phyloP scores from a whole-genome alignment of 129 eudicot genomes.

The Arctium lappa region DNA sequence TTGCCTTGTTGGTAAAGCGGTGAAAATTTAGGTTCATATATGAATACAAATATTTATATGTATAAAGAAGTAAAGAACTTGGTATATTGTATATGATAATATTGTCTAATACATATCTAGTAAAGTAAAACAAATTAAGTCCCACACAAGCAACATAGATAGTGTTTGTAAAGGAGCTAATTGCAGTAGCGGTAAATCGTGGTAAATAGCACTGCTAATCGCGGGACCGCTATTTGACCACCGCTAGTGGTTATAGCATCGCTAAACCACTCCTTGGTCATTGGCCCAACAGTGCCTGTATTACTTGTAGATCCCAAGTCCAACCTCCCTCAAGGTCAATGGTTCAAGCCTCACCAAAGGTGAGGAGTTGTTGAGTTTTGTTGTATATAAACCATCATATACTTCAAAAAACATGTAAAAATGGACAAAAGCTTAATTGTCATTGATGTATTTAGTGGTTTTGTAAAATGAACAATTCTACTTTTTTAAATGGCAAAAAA shows the following conservation, averaged over 20 bases:
- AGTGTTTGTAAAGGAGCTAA: neutral
- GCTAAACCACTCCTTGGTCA: neutral
- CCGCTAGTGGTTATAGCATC: neutral
- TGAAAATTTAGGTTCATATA: neutral
- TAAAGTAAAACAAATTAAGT: neutral
- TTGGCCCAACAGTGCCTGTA: neutral
- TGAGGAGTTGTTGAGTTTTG: no score
- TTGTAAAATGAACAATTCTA: no score
- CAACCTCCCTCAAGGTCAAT: neutral
- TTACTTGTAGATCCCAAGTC: neutral
- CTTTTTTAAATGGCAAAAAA: no score
- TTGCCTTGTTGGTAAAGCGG: neutral
- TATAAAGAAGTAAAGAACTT: neutral
- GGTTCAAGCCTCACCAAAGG: neutral
- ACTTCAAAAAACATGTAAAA: no score
- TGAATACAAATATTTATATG: no score
- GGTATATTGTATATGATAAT: no score
- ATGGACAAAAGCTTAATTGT: no score
- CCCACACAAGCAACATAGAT: neutral
- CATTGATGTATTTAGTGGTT: no score
- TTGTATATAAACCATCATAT: no score
- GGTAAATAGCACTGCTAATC: neutral
- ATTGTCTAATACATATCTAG: no score
- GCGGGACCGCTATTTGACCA: neutral
- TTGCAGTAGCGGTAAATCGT: neutral